phyloP scores from a whole-genome alignment of 2,329 filamentous ascomycete genomes.

The Ilyonectria destructans region DNA sequence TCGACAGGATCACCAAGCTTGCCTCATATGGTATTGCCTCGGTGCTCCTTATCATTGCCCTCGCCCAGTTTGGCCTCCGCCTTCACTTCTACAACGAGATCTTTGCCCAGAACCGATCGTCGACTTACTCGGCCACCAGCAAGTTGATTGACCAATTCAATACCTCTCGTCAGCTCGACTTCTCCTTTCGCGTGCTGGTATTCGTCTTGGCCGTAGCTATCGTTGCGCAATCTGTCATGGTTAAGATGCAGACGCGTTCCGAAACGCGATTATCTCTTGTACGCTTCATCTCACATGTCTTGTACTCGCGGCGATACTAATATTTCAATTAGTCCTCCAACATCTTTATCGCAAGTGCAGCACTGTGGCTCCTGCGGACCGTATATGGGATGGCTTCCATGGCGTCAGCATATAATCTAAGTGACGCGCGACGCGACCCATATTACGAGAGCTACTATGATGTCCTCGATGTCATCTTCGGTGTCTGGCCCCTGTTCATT shows the following conservation, averaged over 20 bases:
- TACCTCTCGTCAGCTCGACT: constrained; percentile 25
- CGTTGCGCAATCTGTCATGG: constrained; percentile 35
- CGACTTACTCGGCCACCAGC: not conserved
- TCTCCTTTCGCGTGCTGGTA: constrained; percentile 36
- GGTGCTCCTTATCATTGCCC: constrained; percentile 36
- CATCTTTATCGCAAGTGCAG: constrained; percentile 44
- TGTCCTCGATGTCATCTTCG: constrained; percentile 46
- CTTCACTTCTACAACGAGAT: constrained; percentile 27
- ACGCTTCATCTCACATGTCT: not conserved
- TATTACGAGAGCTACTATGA: constrained; percentile 24
- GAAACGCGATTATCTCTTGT: constrained; percentile 40
- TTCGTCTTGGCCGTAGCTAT: constrained; percentile 37
- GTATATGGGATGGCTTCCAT: constrained; percentile 44
- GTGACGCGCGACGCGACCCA: not conserved
- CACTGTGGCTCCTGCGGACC: constrained; percentile 47
- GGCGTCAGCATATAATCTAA: constrained; percentile 28
- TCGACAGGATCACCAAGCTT: constrained; percentile 37
- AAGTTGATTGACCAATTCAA: not conserved
- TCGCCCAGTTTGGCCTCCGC: constrained; percentile 40
- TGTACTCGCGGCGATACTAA: constrained; percentile 1
- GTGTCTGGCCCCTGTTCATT: constrained; percentile 46
- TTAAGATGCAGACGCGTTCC: constrained; percentile 37
- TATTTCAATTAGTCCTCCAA: constrained; percentile 36
- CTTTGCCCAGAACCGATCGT: not conserved
- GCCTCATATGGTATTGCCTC: constrained; percentile 33